A percentile compares a stretch with the other conserved stretches of the same genome.
Evolutionary conservation across 2,329 filamentous ascomycete species (phyloP).

Genomic region (Pyrenophora teres): DNA sequence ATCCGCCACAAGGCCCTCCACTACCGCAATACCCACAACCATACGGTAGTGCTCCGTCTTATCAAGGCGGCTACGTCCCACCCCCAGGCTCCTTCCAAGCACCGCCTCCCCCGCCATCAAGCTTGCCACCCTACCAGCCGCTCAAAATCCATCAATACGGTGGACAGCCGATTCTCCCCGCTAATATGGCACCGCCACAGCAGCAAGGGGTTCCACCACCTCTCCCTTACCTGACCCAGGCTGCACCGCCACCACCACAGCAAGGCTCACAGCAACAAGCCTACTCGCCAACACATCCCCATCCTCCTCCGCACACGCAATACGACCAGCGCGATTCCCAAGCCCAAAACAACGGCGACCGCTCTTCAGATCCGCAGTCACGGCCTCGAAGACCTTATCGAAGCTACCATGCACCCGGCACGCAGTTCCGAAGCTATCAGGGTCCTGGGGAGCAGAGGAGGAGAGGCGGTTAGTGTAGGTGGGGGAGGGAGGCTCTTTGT

Average conservation of each 20-base stretch:
- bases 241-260: conserved; percentile 1
- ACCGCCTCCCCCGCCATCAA: conserved; percentile 35
- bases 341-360: conserved; percentile 12
- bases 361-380: conserved; percentile 27
- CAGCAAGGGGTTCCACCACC: conserved; percentile 9
- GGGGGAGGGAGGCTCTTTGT: too few relatives aligned
- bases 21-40: conserved; percentile 55
- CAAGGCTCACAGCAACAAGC: conserved; percentile 19
- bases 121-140: conserved; percentile 33
- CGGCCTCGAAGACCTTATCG: conserved; percentile 38
- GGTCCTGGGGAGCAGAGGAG: conserved; percentile 34
- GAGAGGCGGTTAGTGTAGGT: conserved; percentile 23
- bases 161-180: conserved; percentile 48
- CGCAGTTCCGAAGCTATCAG: conserved; percentile 41
- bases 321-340: conserved; percentile 29
- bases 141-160: conserved; percentile 48
- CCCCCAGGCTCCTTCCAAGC: conserved; percentile 43
- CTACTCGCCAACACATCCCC: conserved; percentile 29
- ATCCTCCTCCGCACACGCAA: conserved; percentile 21
- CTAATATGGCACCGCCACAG: conserved; percentile 42
- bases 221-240: conserved; percentile 2
- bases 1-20: conserved; percentile 24
- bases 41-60: conserved; percentile 28
- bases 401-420: conserved; percentile 41
- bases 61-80: conserved; percentile 39